Base-by-base conservation (phyloP, 176 grass and related monocot species). In the Pontederia paniculata region DNA sequence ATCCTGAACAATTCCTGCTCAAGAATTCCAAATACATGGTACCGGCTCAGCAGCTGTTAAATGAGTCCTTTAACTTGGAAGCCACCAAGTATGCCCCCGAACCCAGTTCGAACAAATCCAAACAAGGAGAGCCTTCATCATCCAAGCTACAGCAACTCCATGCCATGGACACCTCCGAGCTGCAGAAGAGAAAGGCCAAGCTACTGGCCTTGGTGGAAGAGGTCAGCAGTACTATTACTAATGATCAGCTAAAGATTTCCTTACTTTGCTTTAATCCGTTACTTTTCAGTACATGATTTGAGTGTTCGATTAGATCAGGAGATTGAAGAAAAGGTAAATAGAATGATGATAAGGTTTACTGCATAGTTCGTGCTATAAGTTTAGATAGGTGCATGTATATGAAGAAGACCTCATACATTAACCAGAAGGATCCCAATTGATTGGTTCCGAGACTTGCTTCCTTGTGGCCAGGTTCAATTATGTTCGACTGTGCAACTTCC, bases 181-280 rank as follows among this genome's bases (percentile, higher is more conserved):
- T 98, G 18, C 87, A 98, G 53, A 68, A 79, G 64, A 81, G 85
- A 64, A 98, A 85, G 72, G 71, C 85, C 63, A 91, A 81, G 58
- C 83, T 98, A 65, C 76, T 79, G 73, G 22, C 88, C 66, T 82
- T 98, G 87, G 83, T 98, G 43, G 83, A 98, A 64, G 94, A 98
- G 94, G 94, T 98, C 74, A 86, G 77, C 50, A 48, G 23, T 46
- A 37, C 28, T 37, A 6, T 6, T 37, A 37, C 28, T 37, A 37
- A 2, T 37, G 28, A 37, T 2, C 52, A 54, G 16, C 55, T 50
- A 43, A 18, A 12, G 42, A 23, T 47, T 56, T 68, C 47, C 3
- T 52, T 68, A 8, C 3, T 23, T 68, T 45, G 25, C 15, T 2
- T 13, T 50, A n/a, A n/a, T 50, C n/a, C 15, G 48, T 1, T 50